phyloP scores from a whole-genome alignment of 352 stramenopile species.

The Globisporangium paddicum region DNA sequence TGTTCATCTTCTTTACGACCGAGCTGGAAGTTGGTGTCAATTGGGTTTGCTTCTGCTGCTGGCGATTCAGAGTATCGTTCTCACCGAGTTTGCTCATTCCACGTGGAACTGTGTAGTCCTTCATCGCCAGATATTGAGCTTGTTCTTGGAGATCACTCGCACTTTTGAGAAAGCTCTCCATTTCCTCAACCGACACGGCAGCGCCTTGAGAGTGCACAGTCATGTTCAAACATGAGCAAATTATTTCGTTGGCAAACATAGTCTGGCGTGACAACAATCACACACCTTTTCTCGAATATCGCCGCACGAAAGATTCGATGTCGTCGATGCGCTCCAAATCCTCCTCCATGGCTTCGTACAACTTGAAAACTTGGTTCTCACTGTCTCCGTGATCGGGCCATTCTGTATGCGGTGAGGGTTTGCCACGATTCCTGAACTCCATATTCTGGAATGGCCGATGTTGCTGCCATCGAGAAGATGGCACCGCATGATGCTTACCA shows the following conservation, averaged over 20 bases:
- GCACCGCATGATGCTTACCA: not conserved
- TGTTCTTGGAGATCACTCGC: constrained; percentile 30
- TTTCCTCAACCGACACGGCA: constrained; percentile 31
- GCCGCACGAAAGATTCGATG: constrained; percentile 32
- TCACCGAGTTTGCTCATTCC: not conserved
- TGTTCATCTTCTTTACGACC: not conserved
- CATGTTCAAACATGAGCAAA: not conserved
- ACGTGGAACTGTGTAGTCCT: constrained; percentile 20
- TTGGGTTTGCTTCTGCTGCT: not conserved
- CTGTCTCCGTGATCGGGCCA: not conserved
- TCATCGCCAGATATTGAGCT: constrained; percentile 49
- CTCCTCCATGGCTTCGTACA: constrained; percentile 46
- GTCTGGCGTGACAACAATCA: not conserved
- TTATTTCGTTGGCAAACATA: not conserved
- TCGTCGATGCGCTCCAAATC: constrained; percentile 59
- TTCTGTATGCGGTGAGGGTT: not conserved
- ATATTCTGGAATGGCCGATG: not conserved
- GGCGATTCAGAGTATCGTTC: not conserved
- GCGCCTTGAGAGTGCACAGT: constrained; percentile 18
- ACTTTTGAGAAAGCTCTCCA: constrained; percentile 36
- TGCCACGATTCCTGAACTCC: not conserved
- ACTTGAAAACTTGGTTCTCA: constrained; percentile 17
- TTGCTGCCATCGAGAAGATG: not conserved
- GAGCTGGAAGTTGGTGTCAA: not conserved
- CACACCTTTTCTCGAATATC: constrained; percentile 39